A percentile compares a stretch with the other conserved stretches of the same genome.
phyloP scores from a whole-genome alignment of 352 stramenopile species.

The Globisporangium okanoganense region DNA sequence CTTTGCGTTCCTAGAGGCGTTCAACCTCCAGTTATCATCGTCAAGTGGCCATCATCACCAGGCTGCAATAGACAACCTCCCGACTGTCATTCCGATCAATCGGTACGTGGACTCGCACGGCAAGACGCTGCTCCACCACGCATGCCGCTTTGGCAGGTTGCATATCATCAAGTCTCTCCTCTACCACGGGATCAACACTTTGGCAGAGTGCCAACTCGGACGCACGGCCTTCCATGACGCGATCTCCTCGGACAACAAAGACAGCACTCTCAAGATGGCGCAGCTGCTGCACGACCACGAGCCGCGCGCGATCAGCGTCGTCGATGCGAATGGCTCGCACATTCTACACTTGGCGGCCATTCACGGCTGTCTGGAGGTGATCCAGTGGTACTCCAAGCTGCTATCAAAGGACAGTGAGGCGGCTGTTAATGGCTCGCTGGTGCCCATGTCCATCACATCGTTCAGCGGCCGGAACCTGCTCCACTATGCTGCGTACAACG shows the following conservation, averaged over 20 bases:
- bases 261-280: conserved; percentile 32
- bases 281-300: conserved; percentile 55
- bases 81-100: conserved; percentile 22
- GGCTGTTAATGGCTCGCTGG: not conserved
- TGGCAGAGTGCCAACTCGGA: conserved; percentile 40
- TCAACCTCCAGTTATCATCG: conserved; percentile 11
- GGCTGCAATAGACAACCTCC: no score
- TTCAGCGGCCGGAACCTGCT: conserved; percentile 62
- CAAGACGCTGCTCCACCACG: conserved; percentile 66
- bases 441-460: conserved; percentile 43
- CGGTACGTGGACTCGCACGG: conserved; percentile 42
- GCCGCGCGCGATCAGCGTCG: conserved; percentile 29
- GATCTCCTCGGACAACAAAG: conserved; percentile 24
- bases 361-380: conserved; percentile 51
- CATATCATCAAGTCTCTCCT: conserved; percentile 53
- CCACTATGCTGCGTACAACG: conserved; percentile 71
- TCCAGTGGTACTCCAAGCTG: conserved; percentile 46
- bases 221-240: conserved; percentile 62
- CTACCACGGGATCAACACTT: conserved; percentile 41
- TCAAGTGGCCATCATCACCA: not conserved
- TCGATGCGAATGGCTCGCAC: conserved; percentile 59
- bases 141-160: conserved; percentile 44
- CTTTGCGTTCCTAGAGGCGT: conserved; percentile 17
- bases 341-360: conserved; percentile 66
- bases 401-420: not conserved